These are phyloP conservation scores for Warburgia ugandensis DNA, from an alignment of 164 flowering plant species.

Conservation along the genomic window DNA sequence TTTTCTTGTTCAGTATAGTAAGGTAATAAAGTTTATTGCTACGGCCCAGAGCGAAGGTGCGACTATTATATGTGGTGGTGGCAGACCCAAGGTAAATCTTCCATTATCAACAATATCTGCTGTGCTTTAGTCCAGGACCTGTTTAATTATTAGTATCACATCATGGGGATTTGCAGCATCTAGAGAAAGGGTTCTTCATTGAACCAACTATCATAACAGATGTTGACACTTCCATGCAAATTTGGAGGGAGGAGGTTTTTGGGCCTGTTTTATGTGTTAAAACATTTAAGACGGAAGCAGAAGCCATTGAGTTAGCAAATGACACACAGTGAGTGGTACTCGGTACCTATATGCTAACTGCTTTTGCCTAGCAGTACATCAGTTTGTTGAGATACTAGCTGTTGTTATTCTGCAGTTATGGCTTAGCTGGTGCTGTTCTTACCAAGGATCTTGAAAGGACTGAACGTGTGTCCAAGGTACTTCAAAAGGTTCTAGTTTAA, in stretches of 20 bases:
- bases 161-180: slow-evolving; percentile 46
- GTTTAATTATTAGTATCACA: neutral
- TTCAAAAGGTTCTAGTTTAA: neutral
- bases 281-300: slow-evolving; percentile 80
- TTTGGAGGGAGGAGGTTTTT: slow-evolving; percentile 97
- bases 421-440: slow-evolving; percentile 86
- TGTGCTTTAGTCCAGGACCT: slow-evolving; percentile 1
- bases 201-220: slow-evolving; percentile 82
- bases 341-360: neutral
- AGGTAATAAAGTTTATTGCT: slow-evolving; percentile 63
- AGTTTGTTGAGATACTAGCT: slow-evolving; percentile 3
- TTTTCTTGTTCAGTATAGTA: slow-evolving; percentile 74
- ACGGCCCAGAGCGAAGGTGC: slow-evolving; percentile 97
- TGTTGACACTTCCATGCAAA: slow-evolving; percentile 85
- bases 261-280: slow-evolving; percentile 94
- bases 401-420: slow-evolving; percentile 45
- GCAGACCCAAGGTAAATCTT: slow-evolving; percentile 61
- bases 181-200: slow-evolving; percentile 73
- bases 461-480: slow-evolving; percentile 79
- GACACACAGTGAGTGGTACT: slow-evolving; percentile 58
- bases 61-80: slow-evolving; percentile 73
- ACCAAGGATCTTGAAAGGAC: slow-evolving; percentile 84
- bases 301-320: slow-evolving; percentile 90
- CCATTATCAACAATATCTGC: neutral
- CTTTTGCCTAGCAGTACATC: neutral